These are phyloP conservation scores for Pleoardoris graminearum DNA, from an alignment of 2,329 filamentous ascomycete species.

Conservation along the genomic window DNA sequence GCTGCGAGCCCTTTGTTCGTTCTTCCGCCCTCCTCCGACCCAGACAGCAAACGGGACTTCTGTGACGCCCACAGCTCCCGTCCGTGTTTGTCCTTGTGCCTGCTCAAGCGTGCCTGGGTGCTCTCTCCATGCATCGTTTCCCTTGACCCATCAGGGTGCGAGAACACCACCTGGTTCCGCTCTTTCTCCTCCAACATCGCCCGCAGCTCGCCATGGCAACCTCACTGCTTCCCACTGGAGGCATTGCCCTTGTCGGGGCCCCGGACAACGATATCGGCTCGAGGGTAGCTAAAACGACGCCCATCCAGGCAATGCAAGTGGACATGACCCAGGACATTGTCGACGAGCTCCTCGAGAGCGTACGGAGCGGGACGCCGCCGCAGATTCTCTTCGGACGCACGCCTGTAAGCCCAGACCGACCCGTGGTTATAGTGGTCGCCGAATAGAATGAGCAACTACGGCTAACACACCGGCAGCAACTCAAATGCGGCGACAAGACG, in stretches of 20 bases:
- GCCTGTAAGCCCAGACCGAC: slow-evolving; percentile 42
- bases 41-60: slow-evolving; percentile 30
- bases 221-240: slow-evolving; percentile 27
- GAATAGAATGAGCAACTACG: slow-evolving; percentile 23
- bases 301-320: slow-evolving; percentile 48
- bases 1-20: slow-evolving; percentile 39
- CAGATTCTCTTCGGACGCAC: slow-evolving; percentile 46
- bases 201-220: slow-evolving; percentile 32
- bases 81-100: slow-evolving; percentile 30
- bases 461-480: slow-evolving; percentile 46
- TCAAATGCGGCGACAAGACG: slow-evolving; percentile 61
- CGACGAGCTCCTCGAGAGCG: slow-evolving; percentile 46
- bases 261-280: slow-evolving; percentile 43
- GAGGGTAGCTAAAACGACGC: slow-evolving; percentile 33
- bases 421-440: slow-evolving; percentile 13
- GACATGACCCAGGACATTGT: slow-evolving; percentile 47
- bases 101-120: slow-evolving; percentile 39
- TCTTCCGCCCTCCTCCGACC: slow-evolving; percentile 22
- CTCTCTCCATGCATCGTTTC: slow-evolving; percentile 46
- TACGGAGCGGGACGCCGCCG: slow-evolving; percentile 41
- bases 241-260: slow-evolving; percentile 46
- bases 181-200: slow-evolving; percentile 15
- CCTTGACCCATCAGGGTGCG: slow-evolving; percentile 43
- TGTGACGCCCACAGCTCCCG: slow-evolving; percentile 28
- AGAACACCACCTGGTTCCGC: slow-evolving; percentile 38